These are phyloP conservation scores for Paspalum notatum DNA, from an alignment of 176 grass and related monocot species.

Conservation along the genomic window DNA sequence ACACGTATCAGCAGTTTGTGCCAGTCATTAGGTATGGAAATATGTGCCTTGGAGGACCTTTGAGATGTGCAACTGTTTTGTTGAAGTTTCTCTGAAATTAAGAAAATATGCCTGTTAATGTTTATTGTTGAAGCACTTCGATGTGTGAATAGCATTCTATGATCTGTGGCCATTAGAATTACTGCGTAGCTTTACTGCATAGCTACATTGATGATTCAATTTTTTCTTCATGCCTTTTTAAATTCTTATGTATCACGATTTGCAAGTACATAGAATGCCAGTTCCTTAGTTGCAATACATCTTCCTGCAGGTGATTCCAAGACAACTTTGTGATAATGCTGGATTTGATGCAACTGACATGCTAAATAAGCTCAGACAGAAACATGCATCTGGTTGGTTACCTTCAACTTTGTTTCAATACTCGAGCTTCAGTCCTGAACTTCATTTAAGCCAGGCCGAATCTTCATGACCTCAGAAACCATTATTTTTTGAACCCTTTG, in stretches of 20 bases:
- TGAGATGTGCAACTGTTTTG: background rate
- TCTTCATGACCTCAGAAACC: background rate
- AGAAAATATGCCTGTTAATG: background rate
- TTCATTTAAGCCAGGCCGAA: background rate
- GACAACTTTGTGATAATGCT: slow-evolving; percentile 97
- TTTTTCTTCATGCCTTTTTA: background rate
- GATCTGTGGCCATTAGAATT: background rate
- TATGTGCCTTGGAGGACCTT: background rate
- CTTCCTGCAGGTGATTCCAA: slow-evolving; percentile 71
- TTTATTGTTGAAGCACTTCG: background rate
- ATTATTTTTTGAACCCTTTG: slow-evolving; percentile 23
- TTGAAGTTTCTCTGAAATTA: slow-evolving; percentile 1
- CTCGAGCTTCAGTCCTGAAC: background rate
- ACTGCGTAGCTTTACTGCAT: background rate
- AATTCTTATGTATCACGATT: background rate
- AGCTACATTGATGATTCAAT: background rate
- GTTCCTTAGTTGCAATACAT: background rate
- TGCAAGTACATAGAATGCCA: background rate
- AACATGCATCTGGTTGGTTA: slow-evolving; percentile 81
- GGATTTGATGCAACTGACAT: slow-evolving; percentile 95
- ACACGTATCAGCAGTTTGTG: background rate
- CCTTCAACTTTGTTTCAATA: slow-evolving; percentile 30
- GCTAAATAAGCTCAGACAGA: slow-evolving; percentile 92
- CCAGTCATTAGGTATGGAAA: background rate
- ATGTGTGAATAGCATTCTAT: background rate